Conservation (phyloP, 345 rosid genomes). For the Boechera divaricarpa region DNA sequence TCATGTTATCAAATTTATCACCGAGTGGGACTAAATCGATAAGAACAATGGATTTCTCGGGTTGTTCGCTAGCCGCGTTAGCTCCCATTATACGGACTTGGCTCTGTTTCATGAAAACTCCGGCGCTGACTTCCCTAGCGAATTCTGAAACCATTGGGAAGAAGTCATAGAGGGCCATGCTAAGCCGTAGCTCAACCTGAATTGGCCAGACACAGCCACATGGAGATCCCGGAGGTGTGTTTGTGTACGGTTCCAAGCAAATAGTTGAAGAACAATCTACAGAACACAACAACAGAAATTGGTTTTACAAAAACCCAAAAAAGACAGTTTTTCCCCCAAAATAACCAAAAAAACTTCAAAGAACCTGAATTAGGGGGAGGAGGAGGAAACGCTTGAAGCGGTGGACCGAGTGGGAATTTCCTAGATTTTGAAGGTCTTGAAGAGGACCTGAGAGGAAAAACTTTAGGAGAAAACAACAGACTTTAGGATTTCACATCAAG, state of each 20-base stretch:
- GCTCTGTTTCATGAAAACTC: conserved; percentile 94
- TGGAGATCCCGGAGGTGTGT: conserved; percentile 93
- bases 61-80: conserved; percentile 81
- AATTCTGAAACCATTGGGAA: conserved; percentile 94
- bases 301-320: conserved; percentile 1
- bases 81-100: conserved; percentile 98
- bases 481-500: conserved; percentile 35
- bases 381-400: conserved; percentile 77
- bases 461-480: conserved; percentile 46
- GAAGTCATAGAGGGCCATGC: conserved; percentile 86
- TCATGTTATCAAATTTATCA: conserved; percentile 71
- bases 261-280: conserved; percentile 78
- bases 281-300: conserved; percentile 31
- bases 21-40: conserved; percentile 91
- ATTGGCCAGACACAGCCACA: conserved; percentile 96
- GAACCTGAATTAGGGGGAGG: conserved; percentile 97
- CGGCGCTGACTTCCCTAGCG: conserved; percentile 76
- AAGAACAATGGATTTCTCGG: conserved; percentile 82
- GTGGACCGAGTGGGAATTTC: conserved; percentile 61
- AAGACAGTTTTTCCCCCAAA: not conserved
- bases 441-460: conserved; percentile 52
- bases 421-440: conserved; percentile 66
- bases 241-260: conserved; percentile 84
- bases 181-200: conserved; percentile 82
- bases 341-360: not conserved